phyloP scores from a whole-genome alignment of 805 yeast species.

The Teunomyces aglyptinius region DNA sequence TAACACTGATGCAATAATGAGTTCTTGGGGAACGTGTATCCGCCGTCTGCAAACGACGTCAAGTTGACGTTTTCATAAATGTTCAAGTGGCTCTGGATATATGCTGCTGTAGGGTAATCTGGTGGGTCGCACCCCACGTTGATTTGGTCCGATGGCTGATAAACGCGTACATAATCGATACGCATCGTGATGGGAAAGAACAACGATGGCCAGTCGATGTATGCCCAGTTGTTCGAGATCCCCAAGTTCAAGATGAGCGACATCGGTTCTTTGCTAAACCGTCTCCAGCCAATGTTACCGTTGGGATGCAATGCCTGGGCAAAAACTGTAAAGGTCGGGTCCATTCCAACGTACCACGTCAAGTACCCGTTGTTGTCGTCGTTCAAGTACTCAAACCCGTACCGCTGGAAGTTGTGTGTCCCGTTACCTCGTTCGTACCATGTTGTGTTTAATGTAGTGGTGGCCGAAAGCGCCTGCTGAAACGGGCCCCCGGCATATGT shows the following conservation, averaged over 20 bases:
- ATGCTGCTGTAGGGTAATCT: slow-evolving; percentile 81
- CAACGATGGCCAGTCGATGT: slow-evolving; percentile 83
- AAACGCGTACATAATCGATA: slow-evolving; percentile 85
- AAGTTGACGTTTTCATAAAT: slow-evolving; percentile 70
- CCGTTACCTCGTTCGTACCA: slow-evolving; percentile 77
- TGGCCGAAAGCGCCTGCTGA: slow-evolving; percentile 89
- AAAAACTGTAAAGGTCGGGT: slow-evolving; percentile 71
- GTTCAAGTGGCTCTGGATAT: slow-evolving; percentile 64
- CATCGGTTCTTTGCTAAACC: slow-evolving; percentile 90
- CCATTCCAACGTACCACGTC: slow-evolving; percentile 82
- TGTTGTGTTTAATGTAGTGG: slow-evolving; percentile 69
- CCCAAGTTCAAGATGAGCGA: slow-evolving; percentile 84
- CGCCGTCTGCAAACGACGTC: slow-evolving; percentile 75
- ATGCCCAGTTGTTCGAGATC: slow-evolving; percentile 89
- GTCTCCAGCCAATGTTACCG: slow-evolving; percentile 85
- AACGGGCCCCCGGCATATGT: slow-evolving; percentile 88
- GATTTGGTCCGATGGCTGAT: slow-evolving; percentile 69
- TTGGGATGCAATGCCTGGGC: slow-evolving; percentile 80
- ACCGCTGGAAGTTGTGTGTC: slow-evolving; percentile 59
- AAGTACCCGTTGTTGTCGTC: slow-evolving; percentile 69
- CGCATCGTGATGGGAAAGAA: slow-evolving; percentile 75
- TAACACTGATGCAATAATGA: slow-evolving; percentile 17
- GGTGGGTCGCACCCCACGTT: slow-evolving; percentile 82
- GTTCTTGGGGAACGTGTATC: slow-evolving; percentile 50
- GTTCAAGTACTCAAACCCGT: slow-evolving; percentile 74